Percentiles rank a stretch among this genome's conserved stretches.
Evolutionary conservation across 2,329 filamentous ascomycete species (phyloP).

Genomic region (Fusarium oxysporum): DNA sequence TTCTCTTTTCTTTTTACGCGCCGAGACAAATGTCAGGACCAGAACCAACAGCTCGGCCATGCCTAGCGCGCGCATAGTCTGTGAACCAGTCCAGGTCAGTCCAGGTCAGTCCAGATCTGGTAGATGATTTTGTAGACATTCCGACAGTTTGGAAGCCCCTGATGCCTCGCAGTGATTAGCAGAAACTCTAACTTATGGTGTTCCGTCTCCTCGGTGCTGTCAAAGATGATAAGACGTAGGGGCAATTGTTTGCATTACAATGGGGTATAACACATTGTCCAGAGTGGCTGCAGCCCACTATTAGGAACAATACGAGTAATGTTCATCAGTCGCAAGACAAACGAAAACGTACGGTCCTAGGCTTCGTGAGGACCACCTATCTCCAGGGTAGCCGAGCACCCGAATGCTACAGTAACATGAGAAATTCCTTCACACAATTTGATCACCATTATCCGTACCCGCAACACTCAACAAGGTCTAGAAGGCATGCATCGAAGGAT

Average conservation of each 20-base stretch:
- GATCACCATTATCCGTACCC: constrained; percentile 16
- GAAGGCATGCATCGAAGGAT: neutral
- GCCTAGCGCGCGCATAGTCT: constrained; percentile 17
- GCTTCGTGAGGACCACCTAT: neutral
- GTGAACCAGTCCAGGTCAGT: neutral
- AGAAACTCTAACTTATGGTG: neutral
- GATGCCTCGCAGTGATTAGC: neutral
- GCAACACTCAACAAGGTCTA: neutral
- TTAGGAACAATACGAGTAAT: neutral
- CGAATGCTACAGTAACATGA: neutral
- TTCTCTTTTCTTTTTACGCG: constrained; percentile 20
- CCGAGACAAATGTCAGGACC: constrained; percentile 19
- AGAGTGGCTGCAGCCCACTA: neutral
- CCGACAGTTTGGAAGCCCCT: constrained; percentile 19
- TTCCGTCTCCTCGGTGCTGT: constrained; percentile 9
- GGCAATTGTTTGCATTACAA: neutral
- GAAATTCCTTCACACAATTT: neutral
- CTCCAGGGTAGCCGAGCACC: constrained; percentile 1
- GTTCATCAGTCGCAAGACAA: neutral
- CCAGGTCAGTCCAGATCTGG: constrained; percentile 1
- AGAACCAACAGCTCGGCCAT: constrained; percentile 20
- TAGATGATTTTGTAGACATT: constrained; percentile 11
- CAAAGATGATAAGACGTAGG: neutral
- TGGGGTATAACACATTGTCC: neutral
- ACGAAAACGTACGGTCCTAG: neutral